Percentiles rank a stretch among this genome's conserved stretches.
These are phyloP conservation scores for Candida ovalis DNA, from an alignment of 805 yeast genomes.

Conservation along the genomic window DNA sequence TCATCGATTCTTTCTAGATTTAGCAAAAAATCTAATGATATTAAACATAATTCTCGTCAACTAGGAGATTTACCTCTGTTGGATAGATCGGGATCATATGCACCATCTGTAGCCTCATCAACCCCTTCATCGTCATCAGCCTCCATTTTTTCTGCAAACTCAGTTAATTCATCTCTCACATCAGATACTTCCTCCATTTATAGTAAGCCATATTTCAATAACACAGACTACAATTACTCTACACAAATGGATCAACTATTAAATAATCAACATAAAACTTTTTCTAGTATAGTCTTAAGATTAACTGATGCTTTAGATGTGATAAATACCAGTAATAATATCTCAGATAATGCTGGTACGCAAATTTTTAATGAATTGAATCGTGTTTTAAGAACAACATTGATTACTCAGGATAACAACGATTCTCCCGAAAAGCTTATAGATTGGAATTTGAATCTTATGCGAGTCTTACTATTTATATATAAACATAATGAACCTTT, in stretches of 20 bases:
- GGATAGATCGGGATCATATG: conserved; percentile 1
- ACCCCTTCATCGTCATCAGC: conserved; percentile 2
- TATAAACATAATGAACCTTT: conserved; percentile 15
- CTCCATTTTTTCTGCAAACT: background rate
- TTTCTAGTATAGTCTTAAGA: conserved; percentile 1
- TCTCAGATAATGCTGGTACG: conserved; percentile 18
- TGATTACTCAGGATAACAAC: conserved; percentile 12
- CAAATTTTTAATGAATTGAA: conserved; percentile 25
- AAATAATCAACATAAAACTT: background rate
- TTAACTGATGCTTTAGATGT: conserved; percentile 18
- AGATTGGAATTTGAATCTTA: conserved; percentile 51
- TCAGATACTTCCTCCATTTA: background rate
- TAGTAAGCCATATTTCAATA: background rate
- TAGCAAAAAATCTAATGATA: conserved; percentile 1
- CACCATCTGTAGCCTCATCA: conserved; percentile 1
- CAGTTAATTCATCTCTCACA: conserved; percentile 2
- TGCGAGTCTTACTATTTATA: conserved; percentile 44
- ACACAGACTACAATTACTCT: background rate
- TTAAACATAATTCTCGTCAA: background rate
- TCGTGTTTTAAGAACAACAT: conserved; percentile 11
- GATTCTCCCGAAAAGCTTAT: conserved; percentile 34
- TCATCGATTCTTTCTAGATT: conserved; percentile 11
- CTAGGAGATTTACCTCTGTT: conserved; percentile 1
- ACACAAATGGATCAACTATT: background rate
- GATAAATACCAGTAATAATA: conserved; percentile 10